These are phyloP conservation scores for Ceratocystis ficicola DNA, from an alignment of 2,329 filamentous ascomycete genomes.

Conservation along the genomic window DNA sequence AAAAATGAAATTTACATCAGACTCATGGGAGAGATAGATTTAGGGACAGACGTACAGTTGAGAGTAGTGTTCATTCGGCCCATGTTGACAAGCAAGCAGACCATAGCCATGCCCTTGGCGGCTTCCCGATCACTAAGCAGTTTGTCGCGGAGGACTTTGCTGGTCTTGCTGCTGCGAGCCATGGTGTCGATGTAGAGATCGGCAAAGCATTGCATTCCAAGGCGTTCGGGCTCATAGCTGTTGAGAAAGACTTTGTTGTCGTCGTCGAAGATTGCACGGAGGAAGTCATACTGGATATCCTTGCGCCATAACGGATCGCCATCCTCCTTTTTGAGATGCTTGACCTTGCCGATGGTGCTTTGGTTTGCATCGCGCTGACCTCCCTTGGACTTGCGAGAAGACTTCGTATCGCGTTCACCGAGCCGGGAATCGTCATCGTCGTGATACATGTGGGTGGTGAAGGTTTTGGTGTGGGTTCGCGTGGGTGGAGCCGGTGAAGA, in stretches of 20 bases:
- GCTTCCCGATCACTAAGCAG: constrained; percentile 81
- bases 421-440: constrained; percentile 38
- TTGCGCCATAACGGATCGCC: constrained; percentile 76
- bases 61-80: constrained; percentile 98
- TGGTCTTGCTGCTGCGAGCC: constrained; percentile 97
- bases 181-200: constrained; percentile 98
- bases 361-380: constrained; percentile 30
- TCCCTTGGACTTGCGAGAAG: constrained; percentile 24
- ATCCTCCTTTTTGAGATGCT: constrained; percentile 79
- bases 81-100: constrained; percentile 92
- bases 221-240: constrained; percentile 55
- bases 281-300: constrained; percentile 81
- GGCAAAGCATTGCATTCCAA: constrained; percentile 67
- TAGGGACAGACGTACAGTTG: constrained; percentile 57
- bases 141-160: constrained; percentile 96
- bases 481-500: constrained; percentile 37
- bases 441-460: constrained; percentile 34
- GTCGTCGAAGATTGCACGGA: constrained; percentile 68
- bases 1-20: constrained; percentile 12
- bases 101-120: constrained; percentile 98
- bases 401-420: constrained; percentile 33
- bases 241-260: constrained; percentile 72
- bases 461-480: constrained; percentile 32
- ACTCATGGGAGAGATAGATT: background rate
- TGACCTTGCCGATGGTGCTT: constrained; percentile 53